Evolutionary conservation across 2,329 filamentous ascomycete genomes (phyloP), one percentile per base, ranked within the genome.

Genomic region (Basipetospora chlamydospora): DNA sequence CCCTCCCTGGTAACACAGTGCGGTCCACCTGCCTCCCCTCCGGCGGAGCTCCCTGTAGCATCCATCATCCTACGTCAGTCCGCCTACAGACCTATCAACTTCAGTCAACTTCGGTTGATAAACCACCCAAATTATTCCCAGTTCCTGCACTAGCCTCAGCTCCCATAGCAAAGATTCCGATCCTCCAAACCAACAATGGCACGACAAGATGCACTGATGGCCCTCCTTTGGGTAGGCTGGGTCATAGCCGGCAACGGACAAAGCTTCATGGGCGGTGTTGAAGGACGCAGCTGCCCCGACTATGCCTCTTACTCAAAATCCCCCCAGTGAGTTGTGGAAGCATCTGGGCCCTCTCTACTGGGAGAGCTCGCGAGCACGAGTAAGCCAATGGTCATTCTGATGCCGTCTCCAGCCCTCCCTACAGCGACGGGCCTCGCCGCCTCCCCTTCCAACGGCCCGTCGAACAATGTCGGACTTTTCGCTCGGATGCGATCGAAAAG

Each of bases 381-480:
- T n/a, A n/a, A n/a, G n/a, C n/a, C n/a, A n/a, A 23, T 23, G 6
- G 22, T 23, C 26, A 26, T 12, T 16, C 38, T 41, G 30, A 41
- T 39, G 28, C 41, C 37, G 33, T 23, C 7, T 16, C 18, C 42
- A 93, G 86, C 54, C 67, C 66, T 15, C 90, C 90, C 1, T 71
- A 80, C 43, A 94, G 84, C 55, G 64, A 77, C 15, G 90, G 90
- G 1, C 80, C 81, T 4, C 67, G 92, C 49, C 64, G 67, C 36
- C 67, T 98, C 2, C 86, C 90, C 1, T 96, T 75, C 56, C 90
- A 98, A 55, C 72, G 90, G 40, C 90, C 90, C 3, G 73, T 77
- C 22, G 63, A 66, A 38, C 70, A 74, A 53, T 98, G 90, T 56
- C 82, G 90, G 43, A 95, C 87, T 0, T 98, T 96, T 58, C 72